Evolutionary conservation across 1,139 yeast species (phyloP).

Genomic region (Pichia inconspicua): DNA sequence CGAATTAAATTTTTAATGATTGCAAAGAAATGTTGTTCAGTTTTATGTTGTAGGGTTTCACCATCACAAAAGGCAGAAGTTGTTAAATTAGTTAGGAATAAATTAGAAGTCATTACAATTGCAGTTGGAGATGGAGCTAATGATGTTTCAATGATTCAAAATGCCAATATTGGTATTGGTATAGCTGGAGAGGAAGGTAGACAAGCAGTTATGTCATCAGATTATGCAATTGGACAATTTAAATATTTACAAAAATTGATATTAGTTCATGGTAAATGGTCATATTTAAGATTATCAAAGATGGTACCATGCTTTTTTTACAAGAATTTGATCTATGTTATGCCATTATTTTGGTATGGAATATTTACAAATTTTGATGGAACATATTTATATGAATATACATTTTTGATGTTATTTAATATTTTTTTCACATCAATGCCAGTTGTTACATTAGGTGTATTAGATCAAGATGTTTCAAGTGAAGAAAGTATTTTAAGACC

Average conservation of each 20-base stretch:
- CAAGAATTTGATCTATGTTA: constrained; percentile 53
- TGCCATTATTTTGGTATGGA: constrained; percentile 58
- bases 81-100: constrained; percentile 44
- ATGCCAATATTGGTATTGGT: constrained; percentile 60
- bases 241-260: constrained; percentile 46
- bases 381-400: constrained; percentile 52
- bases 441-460: constrained; percentile 48
- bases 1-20: constrained; percentile 42
- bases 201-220: constrained; percentile 62
- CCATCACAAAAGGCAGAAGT: constrained; percentile 58
- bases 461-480: constrained; percentile 57
- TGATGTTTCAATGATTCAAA: constrained; percentile 64
- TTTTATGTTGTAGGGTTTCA: constrained; percentile 57
- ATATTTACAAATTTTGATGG: constrained; percentile 54
- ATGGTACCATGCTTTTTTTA: constrained; percentile 62
- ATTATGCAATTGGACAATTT: constrained; percentile 60
- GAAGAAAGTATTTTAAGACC: constrained; percentile 51
- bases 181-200: constrained; percentile 66
- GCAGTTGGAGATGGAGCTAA: constrained; percentile 66
- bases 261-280: constrained; percentile 60
- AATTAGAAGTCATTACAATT: constrained; percentile 48
- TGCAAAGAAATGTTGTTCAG: constrained; percentile 55
- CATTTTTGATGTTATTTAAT: constrained; percentile 56
- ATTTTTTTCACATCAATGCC: constrained; percentile 60
- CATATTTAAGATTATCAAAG: constrained; percentile 53